Evolutionary conservation across 2,329 filamentous ascomycete genomes (phyloP).

Genomic region (Aspergillus sclerotialis): DNA sequence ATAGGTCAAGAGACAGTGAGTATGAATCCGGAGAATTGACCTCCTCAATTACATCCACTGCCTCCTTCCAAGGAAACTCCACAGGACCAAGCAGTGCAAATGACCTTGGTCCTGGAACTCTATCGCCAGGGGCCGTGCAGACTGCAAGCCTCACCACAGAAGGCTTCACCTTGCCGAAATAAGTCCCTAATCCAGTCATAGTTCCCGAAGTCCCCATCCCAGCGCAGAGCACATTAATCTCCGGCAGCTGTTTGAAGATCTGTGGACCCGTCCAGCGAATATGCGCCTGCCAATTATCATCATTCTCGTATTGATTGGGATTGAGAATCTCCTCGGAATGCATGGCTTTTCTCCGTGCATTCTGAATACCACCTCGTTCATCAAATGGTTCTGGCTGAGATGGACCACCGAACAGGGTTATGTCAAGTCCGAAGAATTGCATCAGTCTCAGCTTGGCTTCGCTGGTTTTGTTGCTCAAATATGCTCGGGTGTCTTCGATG

Average conservation of each 20-base stretch:
- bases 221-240: conserved; percentile 51
- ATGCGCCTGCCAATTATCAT: conserved; percentile 40
- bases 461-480: conserved; percentile 54
- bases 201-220: conserved; percentile 52
- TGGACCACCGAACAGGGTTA: conserved; percentile 54
- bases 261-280: conserved; percentile 55
- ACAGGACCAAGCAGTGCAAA: conserved; percentile 44
- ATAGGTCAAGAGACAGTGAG: conserved; percentile 47
- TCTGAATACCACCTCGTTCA: conserved; percentile 47
- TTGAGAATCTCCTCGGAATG: conserved; percentile 42
- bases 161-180: conserved; percentile 43
- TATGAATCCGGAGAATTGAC: conserved; percentile 52
- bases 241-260: conserved; percentile 49
- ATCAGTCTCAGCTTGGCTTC: conserved; percentile 48
- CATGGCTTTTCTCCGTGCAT: conserved; percentile 37
- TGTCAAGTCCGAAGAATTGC: conserved; percentile 53
- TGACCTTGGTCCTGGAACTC: conserved; percentile 53
- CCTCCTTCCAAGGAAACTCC: conserved; percentile 52
- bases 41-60: conserved; percentile 51
- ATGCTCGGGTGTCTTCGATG: conserved; percentile 48
- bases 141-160: conserved; percentile 37
- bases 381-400: conserved; percentile 52
- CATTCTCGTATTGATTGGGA: conserved; percentile 52
- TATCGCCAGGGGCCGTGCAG: conserved; percentile 51
- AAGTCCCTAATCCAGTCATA: conserved; percentile 46